phyloP scores from a whole-genome alignment of 1,139 yeast genomes.

The Candida sanyaensis region DNA sequence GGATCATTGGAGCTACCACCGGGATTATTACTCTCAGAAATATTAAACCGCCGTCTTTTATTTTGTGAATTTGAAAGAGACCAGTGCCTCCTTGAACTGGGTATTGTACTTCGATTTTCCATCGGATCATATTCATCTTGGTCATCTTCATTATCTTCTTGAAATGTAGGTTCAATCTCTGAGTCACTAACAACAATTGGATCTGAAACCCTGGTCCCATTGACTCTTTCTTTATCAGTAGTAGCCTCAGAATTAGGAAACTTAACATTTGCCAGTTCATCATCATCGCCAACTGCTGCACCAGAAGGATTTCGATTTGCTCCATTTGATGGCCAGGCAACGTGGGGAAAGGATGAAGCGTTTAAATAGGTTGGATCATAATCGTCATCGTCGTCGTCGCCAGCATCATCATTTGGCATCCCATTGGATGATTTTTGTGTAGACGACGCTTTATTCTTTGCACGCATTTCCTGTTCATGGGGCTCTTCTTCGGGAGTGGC shows the following conservation, averaged over 20 bases:
- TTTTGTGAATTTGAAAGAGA: conserved; percentile 1
- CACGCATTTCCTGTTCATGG: too few species aligned
- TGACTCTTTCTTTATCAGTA: background rate
- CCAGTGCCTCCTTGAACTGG: conserved; percentile 1
- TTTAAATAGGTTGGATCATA: background rate
- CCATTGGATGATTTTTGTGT: too few species aligned
- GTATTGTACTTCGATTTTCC: background rate
- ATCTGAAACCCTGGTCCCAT: background rate
- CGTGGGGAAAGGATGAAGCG: background rate
- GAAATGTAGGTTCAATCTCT: background rate
- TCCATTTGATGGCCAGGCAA: too few species aligned
- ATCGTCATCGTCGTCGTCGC: background rate
- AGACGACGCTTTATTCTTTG: too few species aligned
- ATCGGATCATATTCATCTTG: conserved; percentile 11
- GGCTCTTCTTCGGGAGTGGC: too few species aligned
- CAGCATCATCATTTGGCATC: background rate
- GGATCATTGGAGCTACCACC: background rate
- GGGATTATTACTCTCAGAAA: background rate
- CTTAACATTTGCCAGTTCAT: too few species aligned
- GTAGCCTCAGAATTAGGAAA: too few species aligned
- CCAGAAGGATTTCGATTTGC: too few species aligned
- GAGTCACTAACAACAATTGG: background rate
- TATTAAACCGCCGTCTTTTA: conserved; percentile 2
- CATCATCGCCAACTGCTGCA: too few species aligned
- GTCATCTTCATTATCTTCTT: background rate